A percentile compares a stretch with the other conserved stretches of the same genome.
Conservation (phyloP, 768 basidiomycete genomes). For the Suillus sp. region DNA sequence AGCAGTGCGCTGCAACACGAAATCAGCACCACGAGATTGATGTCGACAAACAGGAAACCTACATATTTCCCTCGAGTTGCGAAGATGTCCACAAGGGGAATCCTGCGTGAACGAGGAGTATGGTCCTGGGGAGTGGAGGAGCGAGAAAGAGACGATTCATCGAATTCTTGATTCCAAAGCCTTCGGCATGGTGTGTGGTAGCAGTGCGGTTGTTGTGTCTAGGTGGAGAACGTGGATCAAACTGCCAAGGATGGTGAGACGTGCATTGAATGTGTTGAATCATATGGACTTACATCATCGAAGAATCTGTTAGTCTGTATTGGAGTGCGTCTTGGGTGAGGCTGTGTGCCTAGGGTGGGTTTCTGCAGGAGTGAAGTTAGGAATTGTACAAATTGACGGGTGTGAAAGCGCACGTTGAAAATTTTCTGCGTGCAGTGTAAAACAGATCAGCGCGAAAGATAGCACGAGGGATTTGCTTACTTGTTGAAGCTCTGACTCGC, state of each 20-base stretch:
- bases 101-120: neutral
- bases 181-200: neutral
- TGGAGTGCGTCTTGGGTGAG: neutral
- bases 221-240: neutral
- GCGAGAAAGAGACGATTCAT: neutral
- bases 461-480: neutral
- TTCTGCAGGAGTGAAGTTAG: neutral
- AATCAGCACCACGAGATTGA: neutral
- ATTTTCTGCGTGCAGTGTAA: neutral
- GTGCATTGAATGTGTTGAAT: neutral
- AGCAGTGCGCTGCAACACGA: neutral
- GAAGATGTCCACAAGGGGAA: neutral
- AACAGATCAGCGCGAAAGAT: neutral
- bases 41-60: neutral
- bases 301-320: neutral
- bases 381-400: neutral
- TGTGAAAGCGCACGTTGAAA: neutral
- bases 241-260: neutral
- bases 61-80: conserved; percentile 1
- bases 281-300: neutral
- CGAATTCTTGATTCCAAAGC: neutral
- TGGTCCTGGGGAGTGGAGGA: neutral
- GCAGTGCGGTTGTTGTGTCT: neutral
- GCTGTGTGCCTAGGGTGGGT: neutral
- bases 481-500: neutral